Conservation (phyloP, 139 green algal genomes). For the Haematococcus sp. region DNA sequence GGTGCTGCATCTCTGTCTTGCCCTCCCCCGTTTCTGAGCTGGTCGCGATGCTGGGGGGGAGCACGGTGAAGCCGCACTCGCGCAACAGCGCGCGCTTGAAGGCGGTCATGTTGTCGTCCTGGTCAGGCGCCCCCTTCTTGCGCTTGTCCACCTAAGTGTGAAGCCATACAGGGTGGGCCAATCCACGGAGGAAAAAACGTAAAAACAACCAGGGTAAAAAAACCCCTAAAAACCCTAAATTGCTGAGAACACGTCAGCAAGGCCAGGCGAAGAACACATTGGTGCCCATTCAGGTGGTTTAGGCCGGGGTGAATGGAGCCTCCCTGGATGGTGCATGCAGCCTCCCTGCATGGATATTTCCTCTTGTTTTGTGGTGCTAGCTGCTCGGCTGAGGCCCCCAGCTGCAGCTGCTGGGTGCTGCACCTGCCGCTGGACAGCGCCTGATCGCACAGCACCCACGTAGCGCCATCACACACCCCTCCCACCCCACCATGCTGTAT, state of each 20-base stretch:
- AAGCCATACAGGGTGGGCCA: too few species aligned
- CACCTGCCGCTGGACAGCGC: too few species aligned
- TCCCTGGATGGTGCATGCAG: not conserved
- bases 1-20: slow-evolving; percentile 49
- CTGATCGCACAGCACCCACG: too few species aligned
- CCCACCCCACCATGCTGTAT: too few species aligned
- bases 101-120: slow-evolving; percentile 49
- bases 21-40: slow-evolving; percentile 36
- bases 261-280: not conserved
- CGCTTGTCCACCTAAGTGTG: slow-evolving; percentile 12
- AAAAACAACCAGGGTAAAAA: not conserved
- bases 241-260: not conserved
- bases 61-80: slow-evolving; percentile 26
- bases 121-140: not conserved
- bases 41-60: slow-evolving; percentile 55
- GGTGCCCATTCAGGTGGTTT: not conserved
- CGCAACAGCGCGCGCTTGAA: slow-evolving; percentile 49
- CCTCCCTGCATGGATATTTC: not conserved
- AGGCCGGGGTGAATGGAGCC: not conserved
- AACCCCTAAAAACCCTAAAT: not conserved
- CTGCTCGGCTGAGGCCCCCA: not conserved
- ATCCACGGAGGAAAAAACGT: not conserved
- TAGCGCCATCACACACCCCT: too few species aligned
- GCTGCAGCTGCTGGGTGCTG: not conserved
- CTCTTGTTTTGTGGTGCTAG: not conserved